Percentiles rank a stretch among this genome's conserved stretches.
Conservation (phyloP, 305 asterid genomes). For the Plantago rigida region DNA sequence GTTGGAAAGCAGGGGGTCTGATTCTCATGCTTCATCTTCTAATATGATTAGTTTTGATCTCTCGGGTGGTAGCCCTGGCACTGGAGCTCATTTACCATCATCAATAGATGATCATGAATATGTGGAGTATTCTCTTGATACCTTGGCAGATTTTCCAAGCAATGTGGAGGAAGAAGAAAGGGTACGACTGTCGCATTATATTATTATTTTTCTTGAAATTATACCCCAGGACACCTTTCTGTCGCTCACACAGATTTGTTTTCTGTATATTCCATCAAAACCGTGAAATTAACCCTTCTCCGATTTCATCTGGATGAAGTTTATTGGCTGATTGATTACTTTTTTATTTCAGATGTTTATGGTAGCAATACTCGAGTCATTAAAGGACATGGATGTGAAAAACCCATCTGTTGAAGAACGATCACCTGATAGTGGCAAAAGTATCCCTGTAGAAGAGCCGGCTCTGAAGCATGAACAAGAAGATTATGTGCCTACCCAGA, state of each 20-base stretch:
- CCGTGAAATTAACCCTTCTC: not conserved
- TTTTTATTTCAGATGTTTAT: constrained; percentile 55
- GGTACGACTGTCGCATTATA: constrained; percentile 26
- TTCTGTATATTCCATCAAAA: no score
- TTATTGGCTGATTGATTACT: not conserved
- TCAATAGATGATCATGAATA: constrained; percentile 64
- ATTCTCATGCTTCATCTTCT: constrained; percentile 59
- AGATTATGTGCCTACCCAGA: constrained; percentile 18
- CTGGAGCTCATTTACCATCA: constrained; percentile 35
- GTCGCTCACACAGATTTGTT: no score
- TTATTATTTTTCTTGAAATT: not conserved
- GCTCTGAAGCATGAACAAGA: constrained; percentile 26
- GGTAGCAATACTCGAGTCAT: constrained; percentile 71
- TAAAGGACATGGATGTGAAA: constrained; percentile 46
- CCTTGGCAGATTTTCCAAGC: constrained; percentile 59
- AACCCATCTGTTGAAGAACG: constrained; percentile 28
- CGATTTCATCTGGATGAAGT: not conserved
- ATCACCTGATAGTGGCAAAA: constrained; percentile 27
- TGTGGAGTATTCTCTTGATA: constrained; percentile 68
- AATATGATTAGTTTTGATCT: constrained; percentile 77
- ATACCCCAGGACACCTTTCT: not conserved
- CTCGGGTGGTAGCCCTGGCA: constrained; percentile 39
- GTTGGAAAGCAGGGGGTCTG: constrained; percentile 51
- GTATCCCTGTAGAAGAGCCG: constrained; percentile 31
- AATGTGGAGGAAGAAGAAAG: constrained; percentile 82